Percentiles rank a stretch among this genome's conserved stretches.
Evolutionary conservation across 140 eudicot genomes (phyloP).

Genomic region (Stevia rebaudiana): DNA sequence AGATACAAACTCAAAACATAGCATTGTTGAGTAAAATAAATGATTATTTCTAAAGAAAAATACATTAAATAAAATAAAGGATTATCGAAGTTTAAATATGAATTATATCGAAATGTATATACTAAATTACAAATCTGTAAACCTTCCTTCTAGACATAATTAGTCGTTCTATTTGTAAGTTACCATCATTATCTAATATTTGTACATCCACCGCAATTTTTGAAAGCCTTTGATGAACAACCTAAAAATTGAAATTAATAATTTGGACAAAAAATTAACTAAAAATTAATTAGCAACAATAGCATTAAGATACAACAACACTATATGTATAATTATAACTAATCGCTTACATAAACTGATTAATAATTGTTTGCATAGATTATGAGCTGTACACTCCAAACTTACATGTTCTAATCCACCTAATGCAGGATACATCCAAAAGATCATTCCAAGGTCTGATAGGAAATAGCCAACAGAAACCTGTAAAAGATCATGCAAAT

Average conservation of each 20-base stretch:
- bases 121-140: too few relatives aligned
- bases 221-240: constrained; percentile 81
- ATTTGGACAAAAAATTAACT: neutral
- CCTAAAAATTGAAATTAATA: constrained; percentile 52
- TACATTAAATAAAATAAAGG: too few relatives aligned
- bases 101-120: too few relatives aligned
- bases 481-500: constrained; percentile 65
- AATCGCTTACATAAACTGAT: neutral
- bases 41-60: too few relatives aligned
- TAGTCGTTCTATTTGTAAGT: too few relatives aligned
- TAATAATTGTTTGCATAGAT: neutral
- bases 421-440: constrained; percentile 91
- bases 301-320: neutral
- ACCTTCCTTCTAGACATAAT: too few relatives aligned
- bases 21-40: too few relatives aligned
- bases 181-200: too few relatives aligned
- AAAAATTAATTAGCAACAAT: neutral
- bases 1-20: too few relatives aligned
- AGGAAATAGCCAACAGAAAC: constrained; percentile 89
- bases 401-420: constrained; percentile 98
- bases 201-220: constrained; percentile 84
- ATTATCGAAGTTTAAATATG: too few relatives aligned
- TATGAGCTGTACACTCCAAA: constrained; percentile 6
- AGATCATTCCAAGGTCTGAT: constrained; percentile 87
- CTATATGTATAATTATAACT: neutral